These are phyloP conservation scores for Aspergillus affinis DNA, from an alignment of 495 filamentous ascomycete species.

Conservation along the genomic window DNA sequence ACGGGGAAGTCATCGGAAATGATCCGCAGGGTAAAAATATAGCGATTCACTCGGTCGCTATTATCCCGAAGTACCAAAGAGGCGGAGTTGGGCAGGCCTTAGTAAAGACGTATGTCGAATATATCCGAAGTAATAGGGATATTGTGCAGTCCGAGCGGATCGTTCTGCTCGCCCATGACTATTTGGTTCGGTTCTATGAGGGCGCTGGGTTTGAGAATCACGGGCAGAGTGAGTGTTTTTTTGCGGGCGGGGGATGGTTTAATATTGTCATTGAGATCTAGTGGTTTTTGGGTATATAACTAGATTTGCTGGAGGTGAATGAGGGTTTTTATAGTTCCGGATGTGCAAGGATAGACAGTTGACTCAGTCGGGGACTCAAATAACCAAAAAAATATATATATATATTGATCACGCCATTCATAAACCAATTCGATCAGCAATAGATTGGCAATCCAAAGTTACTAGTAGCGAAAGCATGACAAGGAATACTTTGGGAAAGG, in stretches of 20 bases:
- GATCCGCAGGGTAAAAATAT: slow-evolving; percentile 19
- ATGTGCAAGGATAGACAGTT: too few relatives aligned
- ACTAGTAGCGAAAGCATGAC: too few relatives aligned
- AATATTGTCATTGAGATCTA: slow-evolving; percentile 18
- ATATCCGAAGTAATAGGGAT: slow-evolving; percentile 7
- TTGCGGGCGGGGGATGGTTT: slow-evolving; percentile 24
- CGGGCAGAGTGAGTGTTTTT: slow-evolving; percentile 17
- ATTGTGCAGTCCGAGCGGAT: slow-evolving; percentile 2
- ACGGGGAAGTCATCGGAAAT: slow-evolving; percentile 22
- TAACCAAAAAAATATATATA: too few relatives aligned
- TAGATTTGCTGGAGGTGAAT: too few relatives aligned
- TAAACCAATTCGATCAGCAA: too few relatives aligned
- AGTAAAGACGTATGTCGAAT: slow-evolving; percentile 22
- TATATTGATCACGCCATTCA: too few relatives aligned
- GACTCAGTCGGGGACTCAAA: too few relatives aligned
- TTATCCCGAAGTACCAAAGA: slow-evolving; percentile 23
- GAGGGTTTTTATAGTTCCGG: too few relatives aligned
- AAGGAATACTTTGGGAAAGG: too few relatives aligned
- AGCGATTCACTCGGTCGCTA: slow-evolving; percentile 29
- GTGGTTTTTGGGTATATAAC: not conserved
- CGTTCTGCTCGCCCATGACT: slow-evolving; percentile 25
- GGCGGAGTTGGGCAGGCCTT: slow-evolving; percentile 24
- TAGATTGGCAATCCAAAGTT: too few relatives aligned
- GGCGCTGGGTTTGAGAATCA: slow-evolving; percentile 21
- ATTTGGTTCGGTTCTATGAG: slow-evolving; percentile 28